A percentile compares a stretch with the other conserved stretches of the same genome.
phyloP scores from a whole-genome alignment of 139 green algal genomes.

The Volvox reticuliferus region DNA sequence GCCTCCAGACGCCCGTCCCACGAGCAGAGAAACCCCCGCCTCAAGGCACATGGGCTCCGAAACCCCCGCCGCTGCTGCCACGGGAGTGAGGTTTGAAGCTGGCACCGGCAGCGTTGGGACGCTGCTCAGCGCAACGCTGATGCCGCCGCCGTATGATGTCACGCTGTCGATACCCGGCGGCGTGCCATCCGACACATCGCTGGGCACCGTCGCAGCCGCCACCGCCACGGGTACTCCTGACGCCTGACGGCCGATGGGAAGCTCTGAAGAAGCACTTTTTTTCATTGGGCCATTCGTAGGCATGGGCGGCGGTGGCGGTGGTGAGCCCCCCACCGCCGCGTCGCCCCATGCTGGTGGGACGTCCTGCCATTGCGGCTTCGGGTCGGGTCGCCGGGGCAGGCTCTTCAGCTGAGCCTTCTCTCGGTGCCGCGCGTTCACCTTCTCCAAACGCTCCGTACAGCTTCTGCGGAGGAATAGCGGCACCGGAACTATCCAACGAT shows the following conservation, averaged over 20 bases:
- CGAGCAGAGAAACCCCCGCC: neutral
- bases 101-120: neutral
- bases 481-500: too few species aligned
- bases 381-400: neutral
- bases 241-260: too few species aligned
- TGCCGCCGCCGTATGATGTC: neutral
- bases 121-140: neutral
- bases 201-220: neutral
- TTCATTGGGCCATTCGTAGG: neutral
- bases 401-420: neutral
- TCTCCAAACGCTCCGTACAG: constrained; percentile 29
- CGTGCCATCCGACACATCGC: neutral
- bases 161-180: neutral
- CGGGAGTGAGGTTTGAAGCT: neutral
- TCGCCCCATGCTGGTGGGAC: neutral
- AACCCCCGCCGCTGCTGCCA: neutral
- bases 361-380: constrained; percentile 1
- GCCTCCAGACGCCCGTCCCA: too few species aligned
- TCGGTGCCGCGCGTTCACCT: constrained; percentile 38
- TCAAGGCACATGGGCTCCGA: neutral
- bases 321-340: neutral
- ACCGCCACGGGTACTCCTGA: neutral
- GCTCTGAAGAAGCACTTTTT: too few species aligned
- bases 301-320: neutral
- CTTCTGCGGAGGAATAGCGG: neutral